phyloP scores from a whole-genome alignment of 192 early-diverging fungal genomes.

The Linnemannia schmuckeri region DNA sequence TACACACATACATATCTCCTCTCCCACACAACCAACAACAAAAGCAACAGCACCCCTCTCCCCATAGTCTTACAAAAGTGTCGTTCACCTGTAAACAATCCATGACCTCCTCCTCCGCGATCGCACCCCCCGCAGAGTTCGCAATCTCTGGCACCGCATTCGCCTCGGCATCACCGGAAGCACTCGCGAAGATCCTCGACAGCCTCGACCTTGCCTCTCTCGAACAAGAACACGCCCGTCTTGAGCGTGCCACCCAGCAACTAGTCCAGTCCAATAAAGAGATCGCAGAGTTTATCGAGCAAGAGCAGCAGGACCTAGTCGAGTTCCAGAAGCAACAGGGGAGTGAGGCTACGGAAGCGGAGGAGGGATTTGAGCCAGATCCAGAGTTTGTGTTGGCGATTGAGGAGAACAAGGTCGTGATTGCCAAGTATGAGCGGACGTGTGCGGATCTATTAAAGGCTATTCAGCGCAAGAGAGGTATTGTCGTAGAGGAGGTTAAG shows the following conservation, averaged over 20 bases:
- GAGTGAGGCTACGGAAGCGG: neutral
- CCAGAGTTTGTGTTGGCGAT: slow-evolving; percentile 54
- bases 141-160: slow-evolving; percentile 31
- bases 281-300: slow-evolving; percentile 44
- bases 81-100: neutral
- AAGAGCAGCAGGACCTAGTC: slow-evolving; percentile 25
- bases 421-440: slow-evolving; percentile 35
- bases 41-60: neutral
- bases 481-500: neutral
- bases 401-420: slow-evolving; percentile 45
- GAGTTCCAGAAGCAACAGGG: slow-evolving; percentile 9
- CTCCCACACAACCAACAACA: neutral
- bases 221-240: slow-evolving; percentile 36
- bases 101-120: slow-evolving; percentile 3
- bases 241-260: slow-evolving; percentile 35
- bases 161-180: slow-evolving; percentile 22
- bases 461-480: slow-evolving; percentile 29
- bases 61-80: neutral
- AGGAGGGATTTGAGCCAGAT: slow-evolving; percentile 17
- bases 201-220: slow-evolving; percentile 42
- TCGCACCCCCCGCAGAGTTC: slow-evolving; percentile 46
- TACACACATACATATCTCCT: neutral
- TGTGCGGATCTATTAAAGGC: slow-evolving; percentile 23
- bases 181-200: slow-evolving; percentile 29
- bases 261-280: slow-evolving; percentile 46